Evolutionary conservation across 495 filamentous ascomycete genomes (phyloP).

Genomic region (Terfezia claveryi): DNA sequence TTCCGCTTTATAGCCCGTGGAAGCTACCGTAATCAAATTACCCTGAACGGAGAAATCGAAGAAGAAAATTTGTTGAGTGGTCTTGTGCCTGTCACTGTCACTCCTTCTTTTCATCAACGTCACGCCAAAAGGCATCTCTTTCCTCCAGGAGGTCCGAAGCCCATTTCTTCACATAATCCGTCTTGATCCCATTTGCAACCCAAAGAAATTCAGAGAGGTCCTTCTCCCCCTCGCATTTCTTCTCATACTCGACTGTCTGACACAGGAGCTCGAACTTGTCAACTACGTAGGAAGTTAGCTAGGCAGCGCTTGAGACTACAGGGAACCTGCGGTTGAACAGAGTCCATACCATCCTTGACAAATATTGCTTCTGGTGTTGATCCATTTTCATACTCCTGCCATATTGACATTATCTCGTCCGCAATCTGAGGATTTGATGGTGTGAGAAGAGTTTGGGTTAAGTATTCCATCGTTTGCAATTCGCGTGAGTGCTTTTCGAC

Average conservation of each 20-base stretch:
- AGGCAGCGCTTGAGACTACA: neutral
- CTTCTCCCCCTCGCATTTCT: constrained; percentile 33
- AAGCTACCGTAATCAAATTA: too few relatives aligned
- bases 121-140: constrained; percentile 46
- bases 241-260: constrained; percentile 96
- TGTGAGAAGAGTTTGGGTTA: constrained; percentile 45
- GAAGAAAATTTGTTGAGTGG: too few relatives aligned
- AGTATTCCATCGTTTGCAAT: constrained; percentile 69
- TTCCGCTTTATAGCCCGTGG: too few relatives aligned
- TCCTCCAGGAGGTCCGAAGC: constrained; percentile 52
- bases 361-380: constrained; percentile 64
- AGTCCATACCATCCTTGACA: constrained; percentile 47
- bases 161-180: constrained; percentile 66
- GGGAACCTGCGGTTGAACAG: neutral
- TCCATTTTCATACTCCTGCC: constrained; percentile 83
- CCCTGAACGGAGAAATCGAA: too few relatives aligned
- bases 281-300: constrained; percentile 21
- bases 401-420: constrained; percentile 47
- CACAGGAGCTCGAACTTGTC: constrained; percentile 88
- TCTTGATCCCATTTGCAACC: constrained; percentile 46
- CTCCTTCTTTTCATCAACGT: too few relatives aligned
- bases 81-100: too few relatives aligned
- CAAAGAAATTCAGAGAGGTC: constrained; percentile 69
- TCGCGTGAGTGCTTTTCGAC: constrained; percentile 73
- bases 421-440: constrained; percentile 47